These are phyloP conservation scores for Eucalyptus regnans DNA, from an alignment of 345 rosid species.

Conservation along the genomic window DNA sequence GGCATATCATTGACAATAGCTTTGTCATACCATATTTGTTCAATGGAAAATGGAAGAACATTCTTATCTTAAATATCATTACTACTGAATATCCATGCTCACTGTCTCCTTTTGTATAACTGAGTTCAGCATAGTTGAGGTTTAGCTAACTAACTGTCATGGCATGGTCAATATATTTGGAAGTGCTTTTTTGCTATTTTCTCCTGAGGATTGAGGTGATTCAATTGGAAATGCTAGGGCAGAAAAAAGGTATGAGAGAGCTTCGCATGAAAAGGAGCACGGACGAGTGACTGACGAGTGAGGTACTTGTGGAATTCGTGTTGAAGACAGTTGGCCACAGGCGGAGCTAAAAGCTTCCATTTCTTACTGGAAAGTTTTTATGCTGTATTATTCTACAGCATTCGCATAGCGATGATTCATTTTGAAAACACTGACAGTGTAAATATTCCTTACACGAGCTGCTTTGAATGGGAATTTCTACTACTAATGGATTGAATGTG, in stretches of 20 bases:
- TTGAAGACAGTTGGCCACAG: not conserved
- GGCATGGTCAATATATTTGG: not conserved
- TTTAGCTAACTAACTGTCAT: not conserved
- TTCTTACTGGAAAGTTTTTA: not conserved
- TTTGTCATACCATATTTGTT: not conserved
- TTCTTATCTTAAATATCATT: not conserved
- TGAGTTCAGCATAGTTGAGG: not conserved
- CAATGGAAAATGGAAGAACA: not conserved
- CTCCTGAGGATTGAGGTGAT: not conserved
- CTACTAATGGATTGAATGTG: not conserved
- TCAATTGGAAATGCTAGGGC: constrained; percentile 40
- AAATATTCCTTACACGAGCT: not conserved
- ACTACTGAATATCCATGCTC: not conserved
- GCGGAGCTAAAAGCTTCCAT: not conserved
- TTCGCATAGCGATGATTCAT: not conserved
- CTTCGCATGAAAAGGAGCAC: not conserved
- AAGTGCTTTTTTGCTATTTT: not conserved
- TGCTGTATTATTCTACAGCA: not conserved
- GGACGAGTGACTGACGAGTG: not conserved
- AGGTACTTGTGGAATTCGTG: not conserved
- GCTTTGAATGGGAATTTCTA: not conserved
- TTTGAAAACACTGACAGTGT: not conserved
- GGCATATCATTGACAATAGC: not conserved
- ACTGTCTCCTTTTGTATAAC: not conserved
- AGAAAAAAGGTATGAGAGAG: constrained; percentile 56